phyloP scores from a whole-genome alignment of 495 filamentous ascomycete genomes.

The Daldinia bambusicola region DNA sequence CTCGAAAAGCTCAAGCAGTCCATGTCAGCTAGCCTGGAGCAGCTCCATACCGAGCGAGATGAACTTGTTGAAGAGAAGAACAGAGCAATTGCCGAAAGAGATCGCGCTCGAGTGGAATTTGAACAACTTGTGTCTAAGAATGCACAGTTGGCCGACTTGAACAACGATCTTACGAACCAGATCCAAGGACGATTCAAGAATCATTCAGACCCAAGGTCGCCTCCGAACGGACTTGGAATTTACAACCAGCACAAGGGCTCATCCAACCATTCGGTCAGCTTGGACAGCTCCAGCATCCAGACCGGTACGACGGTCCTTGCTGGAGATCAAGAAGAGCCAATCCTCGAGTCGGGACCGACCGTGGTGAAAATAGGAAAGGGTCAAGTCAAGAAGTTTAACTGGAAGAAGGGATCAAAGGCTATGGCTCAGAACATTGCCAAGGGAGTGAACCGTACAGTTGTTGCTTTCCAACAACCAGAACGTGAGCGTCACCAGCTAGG shows the following conservation, averaged over 20 bases:
- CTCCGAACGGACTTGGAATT: conserved; percentile 83
- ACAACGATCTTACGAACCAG: conserved; percentile 92
- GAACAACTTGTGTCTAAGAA: conserved; percentile 95
- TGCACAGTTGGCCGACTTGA: conserved; percentile 89
- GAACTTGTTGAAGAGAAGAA: conserved; percentile 83
- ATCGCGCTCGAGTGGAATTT: conserved; percentile 93
- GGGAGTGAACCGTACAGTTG: conserved; percentile 84
- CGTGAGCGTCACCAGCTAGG: conserved; percentile 61
- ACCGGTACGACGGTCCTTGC: conserved; percentile 68
- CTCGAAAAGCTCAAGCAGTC: conserved; percentile 86
- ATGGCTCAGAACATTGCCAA: conserved; percentile 94
- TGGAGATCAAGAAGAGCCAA: conserved; percentile 73
- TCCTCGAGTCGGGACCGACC: conserved; percentile 80
- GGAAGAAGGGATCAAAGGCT: conserved; percentile 95
- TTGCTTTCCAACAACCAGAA: conserved; percentile 61
- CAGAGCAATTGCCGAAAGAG: conserved; percentile 80
- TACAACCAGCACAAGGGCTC: conserved; percentile 79
- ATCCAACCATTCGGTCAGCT: conserved; percentile 71
- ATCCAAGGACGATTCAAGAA: conserved; percentile 93
- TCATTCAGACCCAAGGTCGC: conserved; percentile 61
- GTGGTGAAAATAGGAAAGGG: conserved; percentile 92
- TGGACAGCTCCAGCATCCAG: conserved; percentile 60
- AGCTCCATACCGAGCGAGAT: conserved; percentile 83
- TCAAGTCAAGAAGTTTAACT: conserved; percentile 94
- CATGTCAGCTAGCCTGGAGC: conserved; percentile 80